Base-by-base conservation (phyloP, 441 rosid genomes). In the Pelargonium citronellum region DNA sequence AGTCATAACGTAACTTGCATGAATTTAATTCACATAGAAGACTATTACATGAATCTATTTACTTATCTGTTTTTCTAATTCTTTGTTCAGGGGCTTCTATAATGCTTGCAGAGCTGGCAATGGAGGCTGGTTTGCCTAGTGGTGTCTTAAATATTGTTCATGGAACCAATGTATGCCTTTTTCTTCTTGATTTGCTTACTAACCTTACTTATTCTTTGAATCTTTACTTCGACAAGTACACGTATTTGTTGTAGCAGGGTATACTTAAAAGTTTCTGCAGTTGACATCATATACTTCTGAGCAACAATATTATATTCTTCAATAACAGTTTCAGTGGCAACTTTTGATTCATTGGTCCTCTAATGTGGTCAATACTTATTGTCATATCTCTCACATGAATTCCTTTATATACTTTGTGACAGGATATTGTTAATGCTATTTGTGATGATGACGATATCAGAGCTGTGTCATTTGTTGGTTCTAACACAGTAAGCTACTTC, bases 391-490 rank as follows among this genome's bases (percentile, higher is more conserved):
- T 0, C 20, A 8, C 0, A 39, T 44, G 24, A 27, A 10, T 69
- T 61, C 37, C 41, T 43, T 75, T 30, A 0, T 30, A 0, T 62
- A 7, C 64, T 65, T 72, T 84, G 66, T 73, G 62, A 60, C 87
- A 93, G 98, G 96, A 87, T 73, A 76, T 86, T 72, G 98, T 89
- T 64, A 89, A 91, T 80, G 91, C 95, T 64, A 91, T 93, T 75
- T 93, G 98, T 78, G 98, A 93, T 74, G 84, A 89, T 57, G 91
- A 87, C 0, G 74, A 87, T 67, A 84, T 93, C 76, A 87, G 79
- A 80, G 98, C 98, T 67, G 78, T 93, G 73, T 93, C 98, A 55
- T 93, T 93, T 76, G 97, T 93, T 67, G 98, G 98, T 75, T 87
- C 98, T 0, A 87, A 89, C 76, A 83, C 80, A 60, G 98, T 93